Conservation (phyloP, 2,329 filamentous ascomycete species). For the Pseudocercospora ulei region DNA sequence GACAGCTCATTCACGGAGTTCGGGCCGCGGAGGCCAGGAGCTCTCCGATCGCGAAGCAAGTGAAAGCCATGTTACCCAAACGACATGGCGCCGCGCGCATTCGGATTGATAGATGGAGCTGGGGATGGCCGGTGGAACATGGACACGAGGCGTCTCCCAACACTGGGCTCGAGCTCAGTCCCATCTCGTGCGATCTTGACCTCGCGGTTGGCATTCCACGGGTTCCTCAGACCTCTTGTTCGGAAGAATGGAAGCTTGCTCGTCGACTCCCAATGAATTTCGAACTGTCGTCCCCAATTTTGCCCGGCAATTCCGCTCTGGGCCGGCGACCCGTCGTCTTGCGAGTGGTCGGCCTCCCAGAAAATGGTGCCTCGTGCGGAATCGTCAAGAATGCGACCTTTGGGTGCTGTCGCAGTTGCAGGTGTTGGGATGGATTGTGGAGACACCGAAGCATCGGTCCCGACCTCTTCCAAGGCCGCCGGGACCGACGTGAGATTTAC, state of each 20-base stretch:
- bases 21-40: too few species aligned
- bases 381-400: constrained; percentile 82
- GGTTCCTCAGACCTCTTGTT: constrained; percentile 76
- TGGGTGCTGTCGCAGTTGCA: constrained; percentile 66
- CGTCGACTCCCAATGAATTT: constrained; percentile 81
- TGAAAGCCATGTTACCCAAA: constrained; percentile 7
- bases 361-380: constrained; percentile 91
- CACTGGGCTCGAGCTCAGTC: constrained; percentile 76
- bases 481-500: constrained; percentile 21
- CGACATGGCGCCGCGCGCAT: constrained; percentile 9
- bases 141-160: constrained; percentile 65
- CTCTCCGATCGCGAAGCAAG: too few species aligned
- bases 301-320: constrained; percentile 44
- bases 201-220: constrained; percentile 90
- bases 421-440: constrained; percentile 72
- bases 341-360: constrained; percentile 71
- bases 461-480: constrained; percentile 14
- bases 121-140: constrained; percentile 49
- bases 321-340: constrained; percentile 38
- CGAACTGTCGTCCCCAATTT: constrained; percentile 84
- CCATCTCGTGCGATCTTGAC: constrained; percentile 94
- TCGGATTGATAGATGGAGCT: constrained; percentile 9
- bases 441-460: constrained; percentile 45
- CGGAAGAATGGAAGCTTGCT: constrained; percentile 76
- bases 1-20: too few species aligned